Conservation (phyloP, 305 asterid genomes). For the Fraxinus sp. region DNA sequence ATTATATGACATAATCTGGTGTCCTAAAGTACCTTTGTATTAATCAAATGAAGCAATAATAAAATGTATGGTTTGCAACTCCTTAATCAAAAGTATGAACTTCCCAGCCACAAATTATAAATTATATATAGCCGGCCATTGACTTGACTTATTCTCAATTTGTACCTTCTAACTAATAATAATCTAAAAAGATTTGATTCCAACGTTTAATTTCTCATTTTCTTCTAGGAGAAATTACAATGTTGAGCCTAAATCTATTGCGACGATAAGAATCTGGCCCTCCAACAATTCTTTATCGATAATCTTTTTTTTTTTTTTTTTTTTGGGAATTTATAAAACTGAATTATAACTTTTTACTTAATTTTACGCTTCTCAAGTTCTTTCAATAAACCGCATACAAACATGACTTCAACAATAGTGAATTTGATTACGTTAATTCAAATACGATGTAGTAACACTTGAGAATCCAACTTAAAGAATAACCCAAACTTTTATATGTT, state of each 20-base stretch:
- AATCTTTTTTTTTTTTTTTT: too few relatives aligned
- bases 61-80: constrained; percentile 12
- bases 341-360: too few relatives aligned
- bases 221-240: not conserved
- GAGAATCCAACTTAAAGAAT: not conserved
- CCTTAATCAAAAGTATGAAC: constrained; percentile 1
- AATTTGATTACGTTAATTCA: too few relatives aligned
- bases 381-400: not conserved
- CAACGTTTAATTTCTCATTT: not conserved
- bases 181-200: not conserved
- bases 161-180: not conserved
- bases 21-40: not conserved
- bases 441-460: too few relatives aligned
- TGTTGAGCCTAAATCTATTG: not conserved
- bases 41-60: constrained; percentile 7
- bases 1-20: not conserved
- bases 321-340: too few relatives aligned
- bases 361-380: not conserved
- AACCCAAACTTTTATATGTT: not conserved
- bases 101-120: constrained; percentile 22
- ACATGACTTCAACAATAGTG: not conserved
- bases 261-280: not conserved
- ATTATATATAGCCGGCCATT: not conserved
- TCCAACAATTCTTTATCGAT: not conserved
- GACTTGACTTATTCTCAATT: not conserved